Conservation (phyloP, 495 filamentous ascomycete genomes). For the Chlorociboria aeruginascens region DNA sequence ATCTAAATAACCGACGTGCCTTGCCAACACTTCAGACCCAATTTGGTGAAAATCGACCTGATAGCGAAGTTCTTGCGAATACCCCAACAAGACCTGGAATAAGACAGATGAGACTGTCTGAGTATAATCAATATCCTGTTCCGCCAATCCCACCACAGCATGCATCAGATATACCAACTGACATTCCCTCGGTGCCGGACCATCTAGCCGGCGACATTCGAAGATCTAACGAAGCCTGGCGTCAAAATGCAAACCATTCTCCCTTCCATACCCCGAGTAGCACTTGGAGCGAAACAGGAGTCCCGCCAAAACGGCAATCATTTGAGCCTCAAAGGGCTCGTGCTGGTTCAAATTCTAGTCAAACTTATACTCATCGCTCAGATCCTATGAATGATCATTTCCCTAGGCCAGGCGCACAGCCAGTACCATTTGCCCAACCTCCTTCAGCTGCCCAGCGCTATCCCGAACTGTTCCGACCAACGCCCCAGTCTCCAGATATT, state of each 20-base stretch:
- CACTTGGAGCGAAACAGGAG: neutral
- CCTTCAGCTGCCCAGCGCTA: constrained; percentile 29
- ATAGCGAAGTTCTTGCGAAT: neutral
- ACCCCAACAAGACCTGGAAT: neutral
- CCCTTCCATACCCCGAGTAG: too few species aligned
- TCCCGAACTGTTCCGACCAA: constrained; percentile 21
- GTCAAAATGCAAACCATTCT: too few species aligned
- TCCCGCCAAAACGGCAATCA: constrained; percentile 1
- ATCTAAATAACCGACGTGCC: too few species aligned
- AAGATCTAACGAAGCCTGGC: neutral
- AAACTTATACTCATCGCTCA: neutral
- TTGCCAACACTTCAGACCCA: too few species aligned
- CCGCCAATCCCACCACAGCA: too few species aligned
- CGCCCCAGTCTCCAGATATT: neutral
- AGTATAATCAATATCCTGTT: neutral
- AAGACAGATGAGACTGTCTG: constrained; percentile 7
- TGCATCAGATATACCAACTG: too few species aligned
- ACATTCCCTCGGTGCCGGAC: neutral
- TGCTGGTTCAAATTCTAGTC: constrained; percentile 7
- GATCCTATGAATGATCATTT: neutral
- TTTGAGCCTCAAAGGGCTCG: constrained; percentile 6
- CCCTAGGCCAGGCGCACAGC: constrained; percentile 1
- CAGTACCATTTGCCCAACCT: constrained; percentile 21
- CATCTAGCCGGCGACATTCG: neutral
- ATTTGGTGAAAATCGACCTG: too few species aligned